A percentile compares a stretch with the other conserved stretches of the same genome.
Conservation (phyloP, 73 alveolate species). For the Paramecium primaurelia region DNA sequence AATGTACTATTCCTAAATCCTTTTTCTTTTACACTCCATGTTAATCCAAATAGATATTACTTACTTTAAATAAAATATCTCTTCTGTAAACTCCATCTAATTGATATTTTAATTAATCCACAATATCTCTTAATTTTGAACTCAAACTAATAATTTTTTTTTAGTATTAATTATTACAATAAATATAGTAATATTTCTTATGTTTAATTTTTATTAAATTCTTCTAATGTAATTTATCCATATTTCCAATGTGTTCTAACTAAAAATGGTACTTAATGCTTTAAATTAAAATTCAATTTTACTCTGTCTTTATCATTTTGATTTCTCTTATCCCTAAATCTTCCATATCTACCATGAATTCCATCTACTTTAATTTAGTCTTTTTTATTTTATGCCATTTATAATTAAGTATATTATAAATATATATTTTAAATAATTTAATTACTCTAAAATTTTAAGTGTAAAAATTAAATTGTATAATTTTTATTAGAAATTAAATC, state of each 20-base stretch:
- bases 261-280: conserved; percentile 3
- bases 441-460: no score
- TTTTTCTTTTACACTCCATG: conserved; percentile 24
- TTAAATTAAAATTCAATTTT: background rate
- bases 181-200: background rate
- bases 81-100: background rate
- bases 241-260: background rate
- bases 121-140: conserved; percentile 1
- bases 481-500: no score
- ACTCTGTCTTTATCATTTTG: background rate
- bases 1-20: conserved; percentile 6
- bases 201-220: background rate
- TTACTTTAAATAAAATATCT: background rate
- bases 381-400: background rate
- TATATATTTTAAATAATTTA: no score
- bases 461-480: no score
- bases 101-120: conserved; percentile 25
- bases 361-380: background rate
- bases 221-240: background rate
- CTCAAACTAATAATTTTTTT: background rate
- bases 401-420: background rate
- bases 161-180: background rate
- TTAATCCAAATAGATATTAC: background rate
- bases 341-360: background rate
- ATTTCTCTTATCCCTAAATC: background rate